phyloP scores from a whole-genome alignment of 2,329 filamentous ascomycete species.

The Neofusicoccum kwambonambiense region DNA sequence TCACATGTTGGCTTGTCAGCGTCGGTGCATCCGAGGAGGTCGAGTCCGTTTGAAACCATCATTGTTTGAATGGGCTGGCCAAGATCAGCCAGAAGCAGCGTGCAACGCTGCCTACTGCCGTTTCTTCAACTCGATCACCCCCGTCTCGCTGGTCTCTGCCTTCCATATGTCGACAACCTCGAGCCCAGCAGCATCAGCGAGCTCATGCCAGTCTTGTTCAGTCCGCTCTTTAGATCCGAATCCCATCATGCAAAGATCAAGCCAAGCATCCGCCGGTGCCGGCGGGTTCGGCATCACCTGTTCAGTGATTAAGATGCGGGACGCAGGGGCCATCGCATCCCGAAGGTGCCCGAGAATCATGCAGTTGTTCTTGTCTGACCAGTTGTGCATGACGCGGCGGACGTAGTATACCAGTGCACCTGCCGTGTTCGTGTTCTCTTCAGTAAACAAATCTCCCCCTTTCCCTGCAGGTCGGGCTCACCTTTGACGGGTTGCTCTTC shows the following conservation, averaged over 20 bases:
- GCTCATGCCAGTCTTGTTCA: neutral
- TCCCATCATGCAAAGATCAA: neutral
- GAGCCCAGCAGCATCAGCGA: neutral
- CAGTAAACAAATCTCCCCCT: too few relatives aligned
- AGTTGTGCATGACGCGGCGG: constrained; percentile 35
- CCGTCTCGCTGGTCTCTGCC: neutral
- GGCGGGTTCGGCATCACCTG: neutral
- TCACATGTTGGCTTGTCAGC: too few relatives aligned
- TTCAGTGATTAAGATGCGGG: constrained; percentile 46
- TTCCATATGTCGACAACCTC: constrained; percentile 5
- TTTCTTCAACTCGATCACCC: constrained; percentile 2
- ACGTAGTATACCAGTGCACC: constrained; percentile 16
- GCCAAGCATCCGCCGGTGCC: neutral
- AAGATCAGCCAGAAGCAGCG: too few relatives aligned
- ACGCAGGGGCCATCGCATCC: constrained; percentile 35
- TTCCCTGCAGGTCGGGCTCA: too few relatives aligned
- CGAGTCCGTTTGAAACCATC: too few relatives aligned
- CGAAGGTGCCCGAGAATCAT: constrained; percentile 34
- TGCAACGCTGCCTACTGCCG: neutral
- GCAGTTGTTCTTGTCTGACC: constrained; percentile 31
- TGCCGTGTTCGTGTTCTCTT: too few relatives aligned
- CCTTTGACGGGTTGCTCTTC: too few relatives aligned
- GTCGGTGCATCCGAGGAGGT: too few relatives aligned
- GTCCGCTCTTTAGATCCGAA: neutral
- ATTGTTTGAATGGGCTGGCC: too few relatives aligned